These are phyloP conservation scores for Wickerhamiella domercqiae DNA, from an alignment of 805 yeast genomes.

Conservation along the genomic window DNA sequence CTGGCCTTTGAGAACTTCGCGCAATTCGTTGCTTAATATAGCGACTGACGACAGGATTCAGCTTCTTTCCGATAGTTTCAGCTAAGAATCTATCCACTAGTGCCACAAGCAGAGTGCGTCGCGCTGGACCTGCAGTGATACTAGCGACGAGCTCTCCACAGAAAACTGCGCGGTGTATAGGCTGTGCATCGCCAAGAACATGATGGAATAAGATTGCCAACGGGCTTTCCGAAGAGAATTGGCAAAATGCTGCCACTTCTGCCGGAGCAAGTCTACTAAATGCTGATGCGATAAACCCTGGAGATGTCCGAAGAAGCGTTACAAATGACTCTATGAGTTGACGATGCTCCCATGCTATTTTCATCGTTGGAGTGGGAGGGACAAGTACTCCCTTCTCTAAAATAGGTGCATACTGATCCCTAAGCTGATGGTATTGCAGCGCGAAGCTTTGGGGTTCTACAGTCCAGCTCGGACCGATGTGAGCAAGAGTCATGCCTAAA, in stretches of 20 bases:
- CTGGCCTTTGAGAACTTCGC: too few relatives aligned
- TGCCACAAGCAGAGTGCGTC: background rate
- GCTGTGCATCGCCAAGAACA: constrained; percentile 17
- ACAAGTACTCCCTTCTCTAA: constrained; percentile 9
- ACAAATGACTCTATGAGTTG: constrained; percentile 22
- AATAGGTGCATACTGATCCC: constrained; percentile 14
- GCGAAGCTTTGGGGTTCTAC: constrained; percentile 13
- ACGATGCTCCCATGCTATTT: constrained; percentile 18
- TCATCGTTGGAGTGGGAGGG: constrained; percentile 4
- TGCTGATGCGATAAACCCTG: constrained; percentile 22
- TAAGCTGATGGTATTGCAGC: constrained; percentile 12
- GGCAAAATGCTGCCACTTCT: constrained; percentile 14
- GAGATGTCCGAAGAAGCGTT: constrained; percentile 22
- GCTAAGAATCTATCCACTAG: constrained; percentile 3
- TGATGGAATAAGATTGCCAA: constrained; percentile 22
- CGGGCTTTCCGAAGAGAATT: constrained; percentile 17
- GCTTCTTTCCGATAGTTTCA: background rate
- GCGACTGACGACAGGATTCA: background rate
- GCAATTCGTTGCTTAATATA: background rate
- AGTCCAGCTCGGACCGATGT: background rate
- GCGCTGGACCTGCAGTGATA: background rate
- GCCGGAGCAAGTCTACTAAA: constrained; percentile 14
- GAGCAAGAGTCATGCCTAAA: constrained; percentile 4
- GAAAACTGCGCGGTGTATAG: constrained; percentile 16
- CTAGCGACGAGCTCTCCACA: constrained; percentile 16